Evolutionary conservation across 2,329 filamentous ascomycete genomes (phyloP), one percentile per base, ranked within the genome.

Genomic region (Calcarisporium arbuscula): DNA sequence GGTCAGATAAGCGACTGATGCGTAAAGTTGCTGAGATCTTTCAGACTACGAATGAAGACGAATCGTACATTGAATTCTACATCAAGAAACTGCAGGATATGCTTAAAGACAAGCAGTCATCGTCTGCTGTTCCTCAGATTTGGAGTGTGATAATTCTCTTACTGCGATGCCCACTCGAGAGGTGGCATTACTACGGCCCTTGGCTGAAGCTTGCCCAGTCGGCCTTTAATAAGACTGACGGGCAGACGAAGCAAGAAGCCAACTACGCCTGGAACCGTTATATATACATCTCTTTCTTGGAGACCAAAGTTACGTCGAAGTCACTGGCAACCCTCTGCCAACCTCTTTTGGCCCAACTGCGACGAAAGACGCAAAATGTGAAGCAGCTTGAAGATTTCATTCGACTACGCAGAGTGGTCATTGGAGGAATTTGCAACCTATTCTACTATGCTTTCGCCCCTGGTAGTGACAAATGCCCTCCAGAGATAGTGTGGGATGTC

Each of bases 211-310:
- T 95, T 8, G 80, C 94, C 14, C 83, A 95, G 49, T 72, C 71
- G 42, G 92, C 86, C 50, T 87, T 96, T 59, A 94, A 94, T 52
- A 82, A 78, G 46, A 74, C 74, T 34, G 86, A 95, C 43, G 62
- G 71, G 4, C 63, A 71, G 28, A 83, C 81, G 28, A 86, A 82
- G 48, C 68, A 77, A 11, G 80, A 94, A 49, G 85, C 89, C 16
- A 87, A 90, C 49, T 65, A 80, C 36, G 88, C 88, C 1, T 95
- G 90, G 85, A 86, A 85, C 47, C 81, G 85, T 34, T 77, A 95
- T 28, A 74, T 92, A 15, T 94, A 82, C 52, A 74, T 80, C 6
- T 70, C 86, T 12, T 73, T 81, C 35, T 72, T 80, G 1, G 78
- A 82, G 44, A 63, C 74, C 19, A 77, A 72, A 30, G 74, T 82